phyloP scores from a whole-genome alignment of 2,329 filamentous ascomycete species.

The Monilinia vaccinii-corymbosi region DNA sequence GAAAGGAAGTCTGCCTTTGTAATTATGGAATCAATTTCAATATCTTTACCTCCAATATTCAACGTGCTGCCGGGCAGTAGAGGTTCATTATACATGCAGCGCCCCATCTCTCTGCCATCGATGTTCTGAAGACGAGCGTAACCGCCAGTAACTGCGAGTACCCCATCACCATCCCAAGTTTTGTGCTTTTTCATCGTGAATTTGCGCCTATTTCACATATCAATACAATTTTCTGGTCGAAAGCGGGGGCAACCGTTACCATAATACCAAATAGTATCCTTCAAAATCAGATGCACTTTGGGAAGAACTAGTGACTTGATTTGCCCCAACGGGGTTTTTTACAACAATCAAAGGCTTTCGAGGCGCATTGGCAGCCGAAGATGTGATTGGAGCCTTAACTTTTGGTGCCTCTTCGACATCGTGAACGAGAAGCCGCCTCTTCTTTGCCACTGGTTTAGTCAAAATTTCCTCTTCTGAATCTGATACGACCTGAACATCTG shows the following conservation, averaged over 20 bases:
- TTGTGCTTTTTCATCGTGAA: slow-evolving; percentile 65
- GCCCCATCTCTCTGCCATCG: slow-evolving; percentile 54
- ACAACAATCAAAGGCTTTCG: slow-evolving; percentile 27
- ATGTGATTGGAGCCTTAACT: slow-evolving; percentile 12
- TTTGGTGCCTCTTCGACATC: slow-evolving; percentile 20
- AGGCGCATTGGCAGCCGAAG: slow-evolving; percentile 20
- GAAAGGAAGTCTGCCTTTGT: slow-evolving; percentile 49
- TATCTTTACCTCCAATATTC: slow-evolving; percentile 56
- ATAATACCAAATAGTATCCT: slow-evolving; percentile 29
- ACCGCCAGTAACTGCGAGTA: slow-evolving; percentile 48
- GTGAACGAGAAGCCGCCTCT: slow-evolving; percentile 22
- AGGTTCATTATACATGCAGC: slow-evolving; percentile 43
- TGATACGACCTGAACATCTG: slow-evolving; percentile 3
- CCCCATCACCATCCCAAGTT: slow-evolving; percentile 67
- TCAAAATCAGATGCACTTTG: slow-evolving; percentile 13
- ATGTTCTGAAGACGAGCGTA: slow-evolving; percentile 53
- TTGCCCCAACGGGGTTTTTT: slow-evolving; percentile 21
- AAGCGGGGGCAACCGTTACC: slow-evolving; percentile 14
- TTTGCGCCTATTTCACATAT: slow-evolving; percentile 45
- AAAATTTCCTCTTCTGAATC: slow-evolving; percentile 14
- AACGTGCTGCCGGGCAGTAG: slow-evolving; percentile 51
- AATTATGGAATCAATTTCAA: slow-evolving; percentile 57
- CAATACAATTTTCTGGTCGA: not conserved
- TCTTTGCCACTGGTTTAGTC: slow-evolving; percentile 21
- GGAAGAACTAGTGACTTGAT: not conserved